Base-by-base conservation (phyloP, 2,329 filamentous ascomycete genomes). In the Teratosphaeria pseudoeucalypti region DNA sequence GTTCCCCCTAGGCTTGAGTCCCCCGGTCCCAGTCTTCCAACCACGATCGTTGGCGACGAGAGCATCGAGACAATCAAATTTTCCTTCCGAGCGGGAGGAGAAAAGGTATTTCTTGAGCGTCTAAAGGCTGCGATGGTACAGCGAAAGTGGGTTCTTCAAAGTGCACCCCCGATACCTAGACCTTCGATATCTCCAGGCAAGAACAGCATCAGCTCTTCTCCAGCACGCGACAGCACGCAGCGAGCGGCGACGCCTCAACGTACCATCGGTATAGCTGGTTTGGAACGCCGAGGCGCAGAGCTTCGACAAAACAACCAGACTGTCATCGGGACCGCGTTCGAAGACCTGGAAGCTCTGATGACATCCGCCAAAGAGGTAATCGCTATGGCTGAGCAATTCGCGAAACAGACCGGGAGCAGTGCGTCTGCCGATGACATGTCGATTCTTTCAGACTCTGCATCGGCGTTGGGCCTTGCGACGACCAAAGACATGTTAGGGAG, bases 291-390 rank as follows among this genome's bases (percentile, higher is more conserved):
- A 62, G 89, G 90, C 0, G 76, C 92, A 6, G 89, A 92, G 66
- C 84, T 91, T 69, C 87, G 90, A 60, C 92, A 90, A 76, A 96
- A 95, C 73, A 97, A 96, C 67, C 91, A 96, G 73, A 76, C 90
- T 10, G 86, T 96, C 56, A 96, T 99, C 64, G 92, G 92, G 29
- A 91, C 84, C 64, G 92, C 94, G 0, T 99, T 99, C 68, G 92
- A 96, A 71, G 94, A 99, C 69, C 82, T 99, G 0, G 92, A 97
- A 71, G 92, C 94, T 3, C 80, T 99, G 43, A 99, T 97, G 92
- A 90, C 92, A 2, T 96, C 92, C 3, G 94, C 94, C 5, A 96
- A 97, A 71, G 90, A 99, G 71, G 90, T 99, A 55, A 87, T 97
- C 56, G 90, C 91, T 5, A 85, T 99, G 52, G 94, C 94, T 0